Evolutionary conservation across 768 basidiomycete species (phyloP), one percentile per base, ranked within the genome.

Genomic region (Boletus rubescentipes): DNA sequence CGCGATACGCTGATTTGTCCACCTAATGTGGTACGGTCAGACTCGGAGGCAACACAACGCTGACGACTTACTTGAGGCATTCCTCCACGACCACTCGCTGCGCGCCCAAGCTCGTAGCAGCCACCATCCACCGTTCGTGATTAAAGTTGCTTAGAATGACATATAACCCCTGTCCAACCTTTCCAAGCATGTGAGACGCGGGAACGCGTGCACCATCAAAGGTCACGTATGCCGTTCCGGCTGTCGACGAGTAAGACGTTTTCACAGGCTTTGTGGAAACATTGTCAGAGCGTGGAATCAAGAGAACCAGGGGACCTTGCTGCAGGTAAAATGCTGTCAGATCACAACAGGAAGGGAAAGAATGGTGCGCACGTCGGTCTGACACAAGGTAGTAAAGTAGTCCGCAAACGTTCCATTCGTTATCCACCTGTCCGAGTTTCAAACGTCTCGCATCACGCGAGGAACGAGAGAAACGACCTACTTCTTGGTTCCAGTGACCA

Each of bases 401-500:
- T 94, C 90, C 9, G 86, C 82, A 66, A 91, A 90, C 18, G 80
- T 84, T 52, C 93, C 89, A 61, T 94, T 94, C 39, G 91, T 92
- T 56, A 93, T 93, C 91, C 91, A 94, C 63, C 89, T 89, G 69
- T 72, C 41, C 53, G 41, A 38, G 38, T 50, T 5, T 31, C 52
- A 49, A 15, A 39, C 4, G 34, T 23, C 42, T 32, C 35, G 36
- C 11, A 41, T 45, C 42, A 20, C n/a, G 23, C 9, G 11, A 10
- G 10, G 20, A 35, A 45, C 12, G 9, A 9, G 31, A 37, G n/a
- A 45, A 8, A 12, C 26, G 20, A 3, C 29, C 4, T 53, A 88
- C 91, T 96, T 96, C 72, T 98, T 98, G 7, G 93, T 94, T 16
- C 96, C 96, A 38, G 86, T 91, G 57, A 98, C 86, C 12, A 93